A percentile compares a stretch with the other conserved stretches of the same genome.
phyloP scores from a whole-genome alignment of 2,329 filamentous ascomycete genomes.

The Diaporthe sp. region DNA sequence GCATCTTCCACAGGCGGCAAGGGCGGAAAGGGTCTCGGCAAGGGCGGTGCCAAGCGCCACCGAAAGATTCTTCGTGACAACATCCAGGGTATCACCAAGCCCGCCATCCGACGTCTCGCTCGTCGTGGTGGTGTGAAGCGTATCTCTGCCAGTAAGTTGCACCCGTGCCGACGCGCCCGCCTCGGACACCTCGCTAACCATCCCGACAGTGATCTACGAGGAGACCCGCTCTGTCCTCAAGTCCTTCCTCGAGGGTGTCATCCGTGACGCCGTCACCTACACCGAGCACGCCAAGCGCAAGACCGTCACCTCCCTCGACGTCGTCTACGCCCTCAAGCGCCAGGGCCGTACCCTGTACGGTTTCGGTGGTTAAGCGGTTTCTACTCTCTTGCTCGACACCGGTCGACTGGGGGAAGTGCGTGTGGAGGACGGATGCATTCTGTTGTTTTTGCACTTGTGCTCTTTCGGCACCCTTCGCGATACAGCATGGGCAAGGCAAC shows the following conservation, averaged over 20 bases:
- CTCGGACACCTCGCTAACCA: conserved; percentile 40
- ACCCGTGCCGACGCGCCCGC: neutral
- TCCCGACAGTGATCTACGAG: conserved; percentile 79
- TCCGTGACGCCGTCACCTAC: conserved; percentile 85
- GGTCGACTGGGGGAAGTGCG: conserved; percentile 6
- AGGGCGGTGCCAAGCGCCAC: conserved; percentile 98
- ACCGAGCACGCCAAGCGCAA: conserved; percentile 87
- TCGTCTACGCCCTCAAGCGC: conserved; percentile 75
- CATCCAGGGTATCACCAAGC: conserved; percentile 99
- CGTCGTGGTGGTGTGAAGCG: conserved; percentile 99
- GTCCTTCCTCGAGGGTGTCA: conserved; percentile 87
- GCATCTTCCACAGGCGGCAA: conserved; percentile 78
- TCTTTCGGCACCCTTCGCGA: neutral
- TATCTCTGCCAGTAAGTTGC: conserved; percentile 89
- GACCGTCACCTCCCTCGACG: conserved; percentile 76
- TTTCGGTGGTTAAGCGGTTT: conserved; percentile 71
- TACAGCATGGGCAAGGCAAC: conserved; percentile 36
- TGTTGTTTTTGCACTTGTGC: conserved; percentile 34
- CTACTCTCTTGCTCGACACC: neutral
- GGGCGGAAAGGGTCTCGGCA: conserved; percentile 97
- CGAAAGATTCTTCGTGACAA: conserved; percentile 99
- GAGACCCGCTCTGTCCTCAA: conserved; percentile 87
- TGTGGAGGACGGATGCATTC: conserved; percentile 32
- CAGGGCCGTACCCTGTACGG: conserved; percentile 78
- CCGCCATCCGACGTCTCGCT: conserved; percentile 96